phyloP scores from a whole-genome alignment of 176 grass and related monocot species.

The Rhynchospora tenuis region DNA sequence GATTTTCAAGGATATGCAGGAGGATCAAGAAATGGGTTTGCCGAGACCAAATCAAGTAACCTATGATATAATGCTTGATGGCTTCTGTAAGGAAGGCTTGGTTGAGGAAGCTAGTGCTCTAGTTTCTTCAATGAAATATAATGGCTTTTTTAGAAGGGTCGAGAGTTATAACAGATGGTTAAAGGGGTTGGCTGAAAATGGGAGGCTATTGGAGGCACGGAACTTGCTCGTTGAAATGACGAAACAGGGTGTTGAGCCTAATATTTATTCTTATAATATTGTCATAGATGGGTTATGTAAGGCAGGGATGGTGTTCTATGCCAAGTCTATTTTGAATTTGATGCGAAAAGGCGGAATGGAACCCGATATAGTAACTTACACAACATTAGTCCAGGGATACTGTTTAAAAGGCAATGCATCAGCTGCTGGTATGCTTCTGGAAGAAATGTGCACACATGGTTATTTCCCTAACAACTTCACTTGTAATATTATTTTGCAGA shows the following conservation, averaged over 20 bases:
- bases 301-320: slow-evolving; percentile 65
- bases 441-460: slow-evolving; percentile 56
- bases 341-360: slow-evolving; percentile 51
- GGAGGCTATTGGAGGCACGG: slow-evolving; percentile 47
- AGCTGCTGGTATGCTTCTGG: slow-evolving; percentile 64
- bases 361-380: slow-evolving; percentile 85
- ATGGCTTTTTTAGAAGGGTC: slow-evolving; percentile 55
- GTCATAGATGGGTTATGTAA: slow-evolving; percentile 80
- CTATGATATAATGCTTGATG: slow-evolving; percentile 69
- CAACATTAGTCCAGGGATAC: slow-evolving; percentile 70
- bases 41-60: slow-evolving; percentile 81
- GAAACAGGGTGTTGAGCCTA: slow-evolving; percentile 61
- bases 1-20: slow-evolving; percentile 91
- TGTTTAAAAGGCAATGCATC: slow-evolving; percentile 54
- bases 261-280: slow-evolving; percentile 78
- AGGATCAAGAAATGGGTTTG: slow-evolving; percentile 54
- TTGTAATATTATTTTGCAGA: slow-evolving; percentile 82
- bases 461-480: slow-evolving; percentile 62
- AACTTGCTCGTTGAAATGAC: slow-evolving; percentile 67
- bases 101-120: slow-evolving; percentile 69
- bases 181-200: slow-evolving; percentile 65
- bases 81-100: slow-evolving; percentile 72
- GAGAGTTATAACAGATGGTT: slow-evolving; percentile 91
- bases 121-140: slow-evolving; percentile 66
- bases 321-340: slow-evolving; percentile 59